Evolutionary conservation across 2,329 filamentous ascomycete genomes (phyloP).

Genomic region (Camptophora hylomeconis): DNA sequence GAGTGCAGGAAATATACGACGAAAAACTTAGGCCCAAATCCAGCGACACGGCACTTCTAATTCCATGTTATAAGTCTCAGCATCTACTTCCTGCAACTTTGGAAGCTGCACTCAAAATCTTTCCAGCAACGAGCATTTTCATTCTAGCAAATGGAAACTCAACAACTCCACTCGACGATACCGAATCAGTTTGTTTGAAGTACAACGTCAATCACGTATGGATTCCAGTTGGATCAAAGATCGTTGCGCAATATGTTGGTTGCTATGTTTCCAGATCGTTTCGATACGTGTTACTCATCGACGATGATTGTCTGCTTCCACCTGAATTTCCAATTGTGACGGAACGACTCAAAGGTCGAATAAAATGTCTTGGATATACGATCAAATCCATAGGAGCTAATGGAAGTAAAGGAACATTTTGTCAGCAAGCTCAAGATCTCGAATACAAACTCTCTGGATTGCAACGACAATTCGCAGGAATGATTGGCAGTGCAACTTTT

Average conservation of each 20-base stretch:
- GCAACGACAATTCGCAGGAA: slow-evolving; percentile 31
- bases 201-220: slow-evolving; percentile 38
- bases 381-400: slow-evolving; percentile 33
- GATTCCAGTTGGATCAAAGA: slow-evolving; percentile 36
- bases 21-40: no score
- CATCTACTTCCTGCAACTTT: slow-evolving; percentile 29
- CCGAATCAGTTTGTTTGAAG: slow-evolving; percentile 30
- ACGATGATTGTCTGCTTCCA: slow-evolving; percentile 37
- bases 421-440: slow-evolving; percentile 38
- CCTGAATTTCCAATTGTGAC: slow-evolving; percentile 35
- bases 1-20: no score
- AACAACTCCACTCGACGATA: slow-evolving; percentile 33
- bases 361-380: slow-evolving; percentile 37
- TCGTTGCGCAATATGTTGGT: slow-evolving; percentile 38
- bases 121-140: slow-evolving; percentile 33
- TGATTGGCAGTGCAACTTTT: slow-evolving; percentile 35
- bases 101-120: slow-evolving; percentile 33
- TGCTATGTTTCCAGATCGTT: slow-evolving; percentile 33
- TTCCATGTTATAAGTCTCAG: slow-evolving; percentile 37
- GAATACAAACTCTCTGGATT: slow-evolving; percentile 40
- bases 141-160: slow-evolving; percentile 38
- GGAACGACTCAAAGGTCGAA: slow-evolving; percentile 25
- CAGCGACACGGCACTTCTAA: slow-evolving; percentile 28
- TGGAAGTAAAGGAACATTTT: slow-evolving; percentile 24
- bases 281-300: slow-evolving; percentile 35